Evolutionary conservation across 108 stramenopile species (phyloP).

Genomic region (Cyclotella sp.): DNA sequence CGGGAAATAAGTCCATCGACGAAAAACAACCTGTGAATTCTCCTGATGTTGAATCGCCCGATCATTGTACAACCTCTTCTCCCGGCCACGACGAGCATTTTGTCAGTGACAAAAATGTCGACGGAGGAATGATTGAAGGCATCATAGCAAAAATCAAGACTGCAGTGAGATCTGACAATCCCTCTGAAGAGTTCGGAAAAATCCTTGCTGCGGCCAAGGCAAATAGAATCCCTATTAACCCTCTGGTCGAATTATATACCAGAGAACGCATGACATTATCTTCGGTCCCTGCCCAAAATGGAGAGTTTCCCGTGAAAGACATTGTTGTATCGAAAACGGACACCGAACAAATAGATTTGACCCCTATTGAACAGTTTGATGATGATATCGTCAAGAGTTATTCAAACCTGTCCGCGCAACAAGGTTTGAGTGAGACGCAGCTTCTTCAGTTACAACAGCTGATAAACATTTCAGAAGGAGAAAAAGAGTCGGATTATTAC

Average conservation of each 20-base stretch:
- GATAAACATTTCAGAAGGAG: neutral
- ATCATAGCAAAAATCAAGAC: constrained; percentile 14
- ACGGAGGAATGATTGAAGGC: neutral
- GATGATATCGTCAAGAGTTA: neutral
- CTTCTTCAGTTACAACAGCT: constrained; percentile 21
- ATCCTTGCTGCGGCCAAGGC: constrained; percentile 39
- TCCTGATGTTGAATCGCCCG: no score
- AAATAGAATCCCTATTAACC: constrained; percentile 11
- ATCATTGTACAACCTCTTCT: no score
- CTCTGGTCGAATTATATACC: constrained; percentile 31
- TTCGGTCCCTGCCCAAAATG: neutral
- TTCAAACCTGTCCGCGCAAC: neutral
- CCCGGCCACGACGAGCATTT: no score
- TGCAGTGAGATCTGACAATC: constrained; percentile 22
- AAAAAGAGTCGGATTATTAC: neutral
- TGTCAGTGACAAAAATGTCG: no score
- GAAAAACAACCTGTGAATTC: no score
- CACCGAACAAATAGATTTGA: neutral
- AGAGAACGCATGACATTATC: constrained; percentile 23
- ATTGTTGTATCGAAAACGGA: neutral
- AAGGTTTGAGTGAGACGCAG: constrained; percentile 17
- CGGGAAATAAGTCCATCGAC: no score
- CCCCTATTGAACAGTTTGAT: neutral
- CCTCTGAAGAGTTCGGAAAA: constrained; percentile 34
- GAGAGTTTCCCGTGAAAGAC: neutral